Evolutionary conservation across 768 basidiomycete genomes (phyloP), one percentile per base, ranked within the genome.

Genomic region (Boletus reticuloceps): DNA sequence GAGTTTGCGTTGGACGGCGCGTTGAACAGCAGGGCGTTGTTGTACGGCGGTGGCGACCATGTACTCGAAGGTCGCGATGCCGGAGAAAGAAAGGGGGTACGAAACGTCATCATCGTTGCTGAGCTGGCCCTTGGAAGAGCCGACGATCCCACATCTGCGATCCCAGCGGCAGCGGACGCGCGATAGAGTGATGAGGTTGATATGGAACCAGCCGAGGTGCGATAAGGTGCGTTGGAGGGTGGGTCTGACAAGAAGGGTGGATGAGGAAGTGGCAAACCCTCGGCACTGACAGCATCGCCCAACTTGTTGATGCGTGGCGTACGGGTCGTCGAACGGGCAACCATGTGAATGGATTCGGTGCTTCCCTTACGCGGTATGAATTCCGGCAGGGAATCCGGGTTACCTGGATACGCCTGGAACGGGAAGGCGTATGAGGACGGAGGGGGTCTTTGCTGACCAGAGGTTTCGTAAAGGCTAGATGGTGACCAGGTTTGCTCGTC

Each of bases 31-130:
- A 69, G 48, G 0, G 61, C 60, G 59, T 57, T 60, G 51, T 43
- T 27, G 7, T 78, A 77, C 0, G 77, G 64, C 1, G 85, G 83
- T 10, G 86, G 86, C 0, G 80, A 74, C 87, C 86, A 88, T 0
- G 85, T 60, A 14, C 80, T 76, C 5, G 79, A 71, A 0, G 86
- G 85, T n/a, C 87, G 78, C 1, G 84, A 85, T 1, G 86, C 79
- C 0, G 88, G 88, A 5, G 85, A 80, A 50, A 88, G 80, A 73
- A 88, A 88, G 2, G 88, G 85, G 0, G 81, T 74, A 25, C 88
- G 82, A 74, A 90, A 89, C 14, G 55, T 63, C 11, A 70, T 58
- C 6, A 77, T 79, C 38, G 77, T 79, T 1, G 75, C 70, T 20
- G 74, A 78, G 50, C 68, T 65, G 29, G 64, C 69, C 31, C 82